A percentile compares a stretch with the other conserved stretches of the same genome.
Evolutionary conservation across 2,329 filamentous ascomycete genomes (phyloP).

Genomic region (Parascedosporium putredinis): DNA sequence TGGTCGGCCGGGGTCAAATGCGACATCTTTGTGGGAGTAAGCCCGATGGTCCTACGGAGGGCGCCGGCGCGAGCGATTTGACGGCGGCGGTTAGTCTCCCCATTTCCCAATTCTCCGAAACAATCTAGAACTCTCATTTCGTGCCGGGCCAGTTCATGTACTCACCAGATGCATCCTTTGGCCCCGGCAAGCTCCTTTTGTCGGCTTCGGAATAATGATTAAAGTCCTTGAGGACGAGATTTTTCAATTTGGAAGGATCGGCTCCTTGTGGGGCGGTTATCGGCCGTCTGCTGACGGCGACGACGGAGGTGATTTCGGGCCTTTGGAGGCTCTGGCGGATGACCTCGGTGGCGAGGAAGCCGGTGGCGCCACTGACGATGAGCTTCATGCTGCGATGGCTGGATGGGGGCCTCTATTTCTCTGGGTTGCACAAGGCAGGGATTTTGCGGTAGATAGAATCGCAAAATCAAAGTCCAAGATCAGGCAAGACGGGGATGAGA

Average conservation of each 20-base stretch:
- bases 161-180: slow-evolving; percentile 31
- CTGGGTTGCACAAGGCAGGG: too few relatives aligned
- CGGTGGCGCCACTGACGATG: slow-evolving; percentile 30
- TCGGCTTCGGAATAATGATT: slow-evolving; percentile 27
- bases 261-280: slow-evolving; percentile 18
- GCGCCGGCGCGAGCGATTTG: background rate
- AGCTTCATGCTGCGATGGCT: slow-evolving; percentile 29
- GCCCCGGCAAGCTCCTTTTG: slow-evolving; percentile 29
- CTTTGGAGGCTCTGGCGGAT: slow-evolving; percentile 29
- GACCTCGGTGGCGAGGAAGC: slow-evolving; percentile 31
- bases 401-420: background rate
- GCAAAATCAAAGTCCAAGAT: too few relatives aligned
- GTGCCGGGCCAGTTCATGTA: background rate
- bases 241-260: slow-evolving; percentile 26
- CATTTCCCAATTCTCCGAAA: too few relatives aligned
- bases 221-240: slow-evolving; percentile 29
- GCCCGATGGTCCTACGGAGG: slow-evolving; percentile 26
- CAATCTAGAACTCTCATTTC: too few relatives aligned
- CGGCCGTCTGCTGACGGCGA: slow-evolving; percentile 29
- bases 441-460: too few relatives aligned
- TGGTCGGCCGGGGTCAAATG: slow-evolving; percentile 24
- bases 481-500: too few relatives aligned
- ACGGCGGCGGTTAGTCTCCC: too few relatives aligned
- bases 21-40: slow-evolving; percentile 26
- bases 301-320: slow-evolving; percentile 26